phyloP scores from a whole-genome alignment of 345 rosid genomes.

The Lepidium africanum region DNA sequence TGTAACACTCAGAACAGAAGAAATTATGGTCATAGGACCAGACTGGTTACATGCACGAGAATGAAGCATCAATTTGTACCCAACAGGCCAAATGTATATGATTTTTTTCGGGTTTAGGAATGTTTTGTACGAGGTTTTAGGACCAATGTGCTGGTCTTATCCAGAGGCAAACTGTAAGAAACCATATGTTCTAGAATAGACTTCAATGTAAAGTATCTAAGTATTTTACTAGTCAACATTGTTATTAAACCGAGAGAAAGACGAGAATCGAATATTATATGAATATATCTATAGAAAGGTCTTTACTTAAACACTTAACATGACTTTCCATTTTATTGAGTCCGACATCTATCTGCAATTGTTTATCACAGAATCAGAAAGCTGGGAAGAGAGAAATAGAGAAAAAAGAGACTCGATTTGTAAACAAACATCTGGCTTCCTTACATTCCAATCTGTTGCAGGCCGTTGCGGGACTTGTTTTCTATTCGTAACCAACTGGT shows the following conservation, averaged over 20 bases:
- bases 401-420: constrained; percentile 14
- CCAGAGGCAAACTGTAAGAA: neutral
- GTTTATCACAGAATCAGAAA: constrained; percentile 1
- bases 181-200: neutral
- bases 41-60: constrained; percentile 28
- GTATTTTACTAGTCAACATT: neutral
- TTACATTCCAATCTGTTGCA: constrained; percentile 1
- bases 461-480: neutral
- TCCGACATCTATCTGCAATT: constrained; percentile 3
- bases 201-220: neutral
- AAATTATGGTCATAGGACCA: constrained; percentile 46
- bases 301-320: neutral
- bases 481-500: too few relatives aligned
- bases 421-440: constrained; percentile 1
- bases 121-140: neutral
- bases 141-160: neutral
- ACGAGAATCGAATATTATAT: neutral
- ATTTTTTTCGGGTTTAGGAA: neutral
- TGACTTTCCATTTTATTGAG: constrained; percentile 8
- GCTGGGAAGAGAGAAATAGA: constrained; percentile 2
- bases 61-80: neutral
- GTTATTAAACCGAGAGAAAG: neutral
- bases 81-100: neutral
- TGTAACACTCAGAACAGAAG: constrained; percentile 39
- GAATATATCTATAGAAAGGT: neutral